A percentile compares a stretch with the other conserved stretches of the same genome.
Evolutionary conservation across 2,329 filamentous ascomycete species (phyloP).

Genomic region (Alternaria tenuissima): DNA sequence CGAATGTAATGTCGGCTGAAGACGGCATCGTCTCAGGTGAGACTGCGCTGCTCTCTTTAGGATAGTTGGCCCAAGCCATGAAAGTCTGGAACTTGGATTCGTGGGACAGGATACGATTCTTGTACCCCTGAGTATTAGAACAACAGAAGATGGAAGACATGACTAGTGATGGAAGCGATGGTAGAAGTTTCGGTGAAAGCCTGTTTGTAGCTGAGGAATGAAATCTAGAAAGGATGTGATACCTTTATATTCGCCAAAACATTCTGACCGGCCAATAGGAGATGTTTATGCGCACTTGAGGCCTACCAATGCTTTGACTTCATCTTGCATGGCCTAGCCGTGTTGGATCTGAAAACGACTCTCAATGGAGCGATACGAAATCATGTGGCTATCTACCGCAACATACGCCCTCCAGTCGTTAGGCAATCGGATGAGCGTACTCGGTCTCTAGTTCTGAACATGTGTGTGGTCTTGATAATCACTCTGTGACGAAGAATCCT

Average conservation of each 20-base stretch:
- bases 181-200: background rate
- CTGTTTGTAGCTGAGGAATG: background rate
- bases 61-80: conserved; percentile 44
- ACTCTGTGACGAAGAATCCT: no score
- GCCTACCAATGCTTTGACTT: background rate
- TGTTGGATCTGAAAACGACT: no score
- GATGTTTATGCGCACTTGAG: background rate
- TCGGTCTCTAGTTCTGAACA: no score
- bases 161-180: background rate
- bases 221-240: background rate
- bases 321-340: no score
- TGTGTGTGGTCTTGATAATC: no score
- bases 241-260: background rate
- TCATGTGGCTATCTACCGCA: no score
- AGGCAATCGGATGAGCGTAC: no score
- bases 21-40: background rate
- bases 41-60: conserved; percentile 17
- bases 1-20: conserved; percentile 18
- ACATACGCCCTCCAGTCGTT: no score
- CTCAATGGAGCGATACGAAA: no score
- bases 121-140: conserved; percentile 19
- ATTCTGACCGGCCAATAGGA: no score
- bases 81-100: conserved; percentile 37
- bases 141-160: conserved; percentile 38
- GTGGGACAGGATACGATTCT: conserved; percentile 19